Evolutionary conservation across 441 rosid genomes (phyloP).

Genomic region (Oxalis stricta): DNA sequence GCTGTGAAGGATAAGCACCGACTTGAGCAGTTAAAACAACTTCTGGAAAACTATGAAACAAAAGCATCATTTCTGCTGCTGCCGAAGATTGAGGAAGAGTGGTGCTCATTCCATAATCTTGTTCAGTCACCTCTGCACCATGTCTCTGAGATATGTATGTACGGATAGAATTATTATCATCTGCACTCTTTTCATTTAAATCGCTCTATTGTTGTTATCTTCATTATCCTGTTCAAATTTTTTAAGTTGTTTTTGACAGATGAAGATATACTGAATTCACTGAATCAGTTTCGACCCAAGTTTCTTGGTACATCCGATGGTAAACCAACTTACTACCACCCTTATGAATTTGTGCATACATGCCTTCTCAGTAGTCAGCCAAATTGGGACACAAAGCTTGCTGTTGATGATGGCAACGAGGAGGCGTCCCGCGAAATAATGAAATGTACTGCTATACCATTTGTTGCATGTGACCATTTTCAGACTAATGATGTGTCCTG

Average conservation of each 20-base stretch:
- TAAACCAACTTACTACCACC: constrained; percentile 38
- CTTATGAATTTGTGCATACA: constrained; percentile 43
- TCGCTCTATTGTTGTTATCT: not conserved
- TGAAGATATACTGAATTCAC: constrained; percentile 49
- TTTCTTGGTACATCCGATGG: constrained; percentile 33
- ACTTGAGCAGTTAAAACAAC: constrained; percentile 43
- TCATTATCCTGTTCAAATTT: constrained; percentile 4
- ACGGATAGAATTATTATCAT: constrained; percentile 4
- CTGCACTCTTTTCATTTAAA: not conserved
- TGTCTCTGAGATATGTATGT: constrained; percentile 63
- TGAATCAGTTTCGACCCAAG: constrained; percentile 63
- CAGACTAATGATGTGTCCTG: constrained; percentile 31
- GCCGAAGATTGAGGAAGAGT: constrained; percentile 67
- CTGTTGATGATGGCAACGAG: constrained; percentile 25
- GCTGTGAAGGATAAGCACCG: constrained; percentile 65
- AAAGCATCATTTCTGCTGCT: constrained; percentile 22
- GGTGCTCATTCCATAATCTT: constrained; percentile 82
- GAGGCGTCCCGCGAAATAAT: constrained; percentile 23
- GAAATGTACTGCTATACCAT: constrained; percentile 60
- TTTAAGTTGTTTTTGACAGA: constrained; percentile 38
- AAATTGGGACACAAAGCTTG: constrained; percentile 17
- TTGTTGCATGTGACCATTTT: constrained; percentile 49
- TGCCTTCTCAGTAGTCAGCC: constrained; percentile 39
- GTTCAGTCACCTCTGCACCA: constrained; percentile 58
- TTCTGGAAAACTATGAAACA: constrained; percentile 24